Evolutionary conservation across 1,139 yeast genomes (phyloP), one percentile per base, ranked within the genome.

Genomic region (Zygoascus meyerae): DNA sequence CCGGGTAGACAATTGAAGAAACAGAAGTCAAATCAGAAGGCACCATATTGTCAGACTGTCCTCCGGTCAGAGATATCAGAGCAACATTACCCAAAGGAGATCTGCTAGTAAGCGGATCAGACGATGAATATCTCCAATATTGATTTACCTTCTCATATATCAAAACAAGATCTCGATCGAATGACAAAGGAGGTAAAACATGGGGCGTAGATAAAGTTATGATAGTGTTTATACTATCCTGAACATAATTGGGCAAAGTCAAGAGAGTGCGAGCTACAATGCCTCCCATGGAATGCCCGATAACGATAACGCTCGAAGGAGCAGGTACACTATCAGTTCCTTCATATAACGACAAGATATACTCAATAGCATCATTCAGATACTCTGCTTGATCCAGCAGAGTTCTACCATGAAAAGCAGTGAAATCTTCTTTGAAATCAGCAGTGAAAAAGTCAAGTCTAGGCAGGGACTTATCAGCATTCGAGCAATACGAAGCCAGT

Each of bases 261-360:
- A 86, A 71, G 79, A 87, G 78, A 1, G 85, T 81, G 49, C 97
- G 71, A 3, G 95, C 83, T 1, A 90, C 97, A 14, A 90, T 78
- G 2, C 97, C 97, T 33, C 97, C 97, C 97, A 90, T 90, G 1
- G 98, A 92, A 67, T 94, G 99, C 1, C 89, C 97, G 3, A 94
- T 61, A 0, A 94, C 62, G 0, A 90, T 77, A 4, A 94, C 95
- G 0, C 95, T 83, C 31, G 68, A 68, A 0, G 95, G 95, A 48
- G 37, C 39, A n/a, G 41, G 44, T 16, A 28, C 16, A 5, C 32
- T 35, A n/a, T 48, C 40, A 7, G 48, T 42, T 5, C 48, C 48
- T 1, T 45, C 46, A 59, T 94, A 94, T 9, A 92, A 67, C 4
- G 78, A 74, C 16, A 92, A 67, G 28, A 94, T 89, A 62, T 82